Conservation (phyloP, 306 rosid species). For the Chamaecrista fasciculata region DNA sequence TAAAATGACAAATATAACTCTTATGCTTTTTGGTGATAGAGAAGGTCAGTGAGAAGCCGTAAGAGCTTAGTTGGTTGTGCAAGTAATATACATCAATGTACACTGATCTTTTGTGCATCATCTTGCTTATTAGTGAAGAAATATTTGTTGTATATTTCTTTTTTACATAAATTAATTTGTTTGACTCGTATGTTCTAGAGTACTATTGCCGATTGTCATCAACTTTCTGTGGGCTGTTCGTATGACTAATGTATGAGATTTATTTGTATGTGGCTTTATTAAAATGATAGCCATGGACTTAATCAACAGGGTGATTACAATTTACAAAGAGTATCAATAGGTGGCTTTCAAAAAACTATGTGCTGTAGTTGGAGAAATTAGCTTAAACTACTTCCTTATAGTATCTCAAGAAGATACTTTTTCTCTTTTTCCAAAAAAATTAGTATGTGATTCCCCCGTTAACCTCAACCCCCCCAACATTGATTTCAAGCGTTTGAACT, state of each 20-base stretch:
- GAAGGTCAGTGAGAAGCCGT: too few species aligned
- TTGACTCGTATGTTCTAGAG: too few species aligned
- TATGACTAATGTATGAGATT: too few species aligned
- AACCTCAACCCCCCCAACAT: not conserved
- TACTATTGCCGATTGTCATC: too few species aligned
- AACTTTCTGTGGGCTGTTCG: too few species aligned
- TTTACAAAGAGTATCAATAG: not conserved
- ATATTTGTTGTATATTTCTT: not conserved
- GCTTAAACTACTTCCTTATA: not conserved
- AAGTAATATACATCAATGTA: not conserved
- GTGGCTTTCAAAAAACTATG: not conserved
- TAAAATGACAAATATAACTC: not conserved
- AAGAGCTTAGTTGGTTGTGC: not conserved
- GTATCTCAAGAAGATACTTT: not conserved
- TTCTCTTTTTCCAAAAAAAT: too few species aligned
- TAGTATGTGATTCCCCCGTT: not conserved
- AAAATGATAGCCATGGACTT: not conserved
- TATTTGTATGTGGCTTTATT: not conserved
- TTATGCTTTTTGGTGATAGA: not conserved
- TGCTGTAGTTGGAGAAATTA: not conserved
- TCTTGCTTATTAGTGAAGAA: not conserved
- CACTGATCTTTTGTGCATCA: not conserved
- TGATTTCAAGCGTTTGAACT: conserved; percentile 6
- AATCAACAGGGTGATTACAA: not conserved
- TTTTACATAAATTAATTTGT: too few species aligned